These are phyloP conservation scores for Teratosphaeria nubilosa DNA, from an alignment of 2,329 filamentous ascomycete species.

Conservation along the genomic window DNA sequence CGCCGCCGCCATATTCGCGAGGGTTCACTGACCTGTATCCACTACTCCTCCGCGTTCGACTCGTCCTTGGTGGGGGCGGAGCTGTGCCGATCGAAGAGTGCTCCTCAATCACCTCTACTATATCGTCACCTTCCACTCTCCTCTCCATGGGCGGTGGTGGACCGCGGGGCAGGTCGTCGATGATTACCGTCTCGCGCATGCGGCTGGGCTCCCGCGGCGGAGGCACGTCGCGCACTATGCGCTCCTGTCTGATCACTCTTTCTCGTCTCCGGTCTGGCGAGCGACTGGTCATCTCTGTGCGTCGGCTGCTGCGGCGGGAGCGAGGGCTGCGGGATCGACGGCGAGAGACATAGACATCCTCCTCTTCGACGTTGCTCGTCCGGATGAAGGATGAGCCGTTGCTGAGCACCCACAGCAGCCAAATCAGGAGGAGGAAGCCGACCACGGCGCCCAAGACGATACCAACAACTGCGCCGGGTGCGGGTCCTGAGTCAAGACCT, in stretches of 20 bases:
- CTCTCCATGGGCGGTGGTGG: constrained; percentile 13
- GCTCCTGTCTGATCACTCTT: constrained; percentile 24
- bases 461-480: constrained; percentile 49
- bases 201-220: constrained; percentile 17
- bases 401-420: constrained; percentile 37
- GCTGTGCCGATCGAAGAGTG: constrained; percentile 32
- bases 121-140: constrained; percentile 40
- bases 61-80: constrained; percentile 28
- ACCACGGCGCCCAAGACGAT: constrained; percentile 48
- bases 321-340: constrained; percentile 13
- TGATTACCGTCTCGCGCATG: constrained; percentile 28
- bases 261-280: constrained; percentile 16
- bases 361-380: constrained; percentile 18
- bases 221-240: constrained; percentile 24
- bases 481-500: constrained; percentile 41
- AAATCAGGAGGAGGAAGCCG: constrained; percentile 44
- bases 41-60: constrained; percentile 28
- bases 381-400: constrained; percentile 21
- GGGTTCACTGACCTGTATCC: constrained; percentile 43
- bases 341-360: constrained; percentile 23
- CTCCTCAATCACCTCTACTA: constrained; percentile 51
- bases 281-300: constrained; percentile 24
- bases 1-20: constrained; percentile 28
- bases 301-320: constrained; percentile 12
- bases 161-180: constrained; percentile 30